A percentile compares a stretch with the other conserved stretches of the same genome.
phyloP scores from a whole-genome alignment of 768 basidiomycete genomes.

The Lactarius sanguifluus region DNA sequence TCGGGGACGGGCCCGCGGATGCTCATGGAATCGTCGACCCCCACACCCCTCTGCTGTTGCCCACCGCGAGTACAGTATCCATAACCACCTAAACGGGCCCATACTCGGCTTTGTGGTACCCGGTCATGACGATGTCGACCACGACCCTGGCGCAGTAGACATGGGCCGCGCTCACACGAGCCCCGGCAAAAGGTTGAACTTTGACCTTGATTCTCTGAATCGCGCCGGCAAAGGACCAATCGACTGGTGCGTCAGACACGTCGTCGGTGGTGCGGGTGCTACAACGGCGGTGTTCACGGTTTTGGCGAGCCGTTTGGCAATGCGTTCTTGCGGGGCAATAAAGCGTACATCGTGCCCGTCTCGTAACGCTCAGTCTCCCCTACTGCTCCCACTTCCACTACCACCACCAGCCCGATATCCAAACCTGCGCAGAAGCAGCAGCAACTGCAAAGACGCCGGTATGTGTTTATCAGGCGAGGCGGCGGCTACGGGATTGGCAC shows the following conservation, averaged over 20 bases:
- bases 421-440: background rate
- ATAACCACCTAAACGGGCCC: slow-evolving; percentile 7
- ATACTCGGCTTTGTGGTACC: background rate
- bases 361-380: too few relatives aligned
- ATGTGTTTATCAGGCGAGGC: slow-evolving; percentile 16
- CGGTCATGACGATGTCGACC: background rate
- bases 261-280: background rate
- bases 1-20: too few relatives aligned
- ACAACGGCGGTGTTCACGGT: background rate
- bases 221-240: too few relatives aligned
- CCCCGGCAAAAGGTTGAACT: too few relatives aligned
- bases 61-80: background rate
- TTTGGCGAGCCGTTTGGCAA: background rate
- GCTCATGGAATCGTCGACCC: too few relatives aligned
- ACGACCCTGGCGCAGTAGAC: background rate
- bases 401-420: background rate
- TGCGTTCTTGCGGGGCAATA: background rate
- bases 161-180: too few relatives aligned
- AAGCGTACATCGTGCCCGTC: too few relatives aligned
- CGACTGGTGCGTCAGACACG: background rate
- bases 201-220: too few relatives aligned
- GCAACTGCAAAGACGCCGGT: background rate
- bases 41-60: too few relatives aligned
- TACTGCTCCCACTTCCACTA: too few relatives aligned
- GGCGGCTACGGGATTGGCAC: background rate